Base-by-base conservation (phyloP, 805 yeast genomes). In the Saturnispora hagleri region DNA sequence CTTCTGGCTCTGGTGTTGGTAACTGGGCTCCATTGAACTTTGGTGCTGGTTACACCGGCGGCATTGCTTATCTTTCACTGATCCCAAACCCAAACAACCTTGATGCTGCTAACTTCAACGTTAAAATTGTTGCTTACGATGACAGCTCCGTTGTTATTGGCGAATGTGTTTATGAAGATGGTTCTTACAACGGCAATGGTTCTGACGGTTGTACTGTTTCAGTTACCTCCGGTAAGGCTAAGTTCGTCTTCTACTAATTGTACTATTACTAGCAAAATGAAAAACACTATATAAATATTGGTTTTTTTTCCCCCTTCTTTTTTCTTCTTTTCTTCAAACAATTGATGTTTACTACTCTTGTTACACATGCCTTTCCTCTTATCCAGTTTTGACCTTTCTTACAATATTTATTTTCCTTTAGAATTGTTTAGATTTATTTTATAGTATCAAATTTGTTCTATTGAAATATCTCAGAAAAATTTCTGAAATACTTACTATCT, bases 1-100 rank as follows among this genome's bases (percentile, higher is more conserved):
- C 80, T 50, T 62, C 75, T 6, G 88, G 88, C 58, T 76, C 90
- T 38, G 85, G 83, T 62, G 71, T 86, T 58, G 99, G 99, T 74
- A 91, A 91, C 86, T 91, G 97, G 97, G 96, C 98, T 58, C 98
- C 98, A 62, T 76, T 91, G 60, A 87, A 84, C 72, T 76, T 93
- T 62, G 99, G 99, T 69, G 89, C 97, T 48, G 97, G 98, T 66
- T 75, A 77, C 71, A 74, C 86, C 55, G 69, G 67, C 60, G 86
- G 87, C 56, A 73, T 80, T 62, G 75, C 96, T 51, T 90, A 88
- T 78, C 72, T 91, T 62, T 88, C 97, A 7, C 74, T 91, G 71
- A 88, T 89, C 72, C 97, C 97, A 71, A 91, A 91, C 76, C 96
- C 97, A 64, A 89, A 90, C 81, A 88, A 87, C 77, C 59, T 66